Base-by-base conservation (phyloP, 345 rosid genomes). In the Salix purpurea region DNA sequence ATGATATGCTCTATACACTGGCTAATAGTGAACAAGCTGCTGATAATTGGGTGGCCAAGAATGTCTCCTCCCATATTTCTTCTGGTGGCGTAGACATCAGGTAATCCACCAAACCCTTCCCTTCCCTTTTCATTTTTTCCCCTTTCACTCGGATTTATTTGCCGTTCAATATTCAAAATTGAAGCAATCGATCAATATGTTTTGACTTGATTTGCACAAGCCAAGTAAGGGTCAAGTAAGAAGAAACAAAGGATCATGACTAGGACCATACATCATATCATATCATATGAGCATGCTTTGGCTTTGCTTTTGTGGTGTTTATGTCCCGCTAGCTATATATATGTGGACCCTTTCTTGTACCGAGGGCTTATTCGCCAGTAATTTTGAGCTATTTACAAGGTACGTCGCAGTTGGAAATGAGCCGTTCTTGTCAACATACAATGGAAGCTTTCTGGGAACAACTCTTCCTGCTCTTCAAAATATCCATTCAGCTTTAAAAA, bases 391-490 rank as follows among this genome's bases (percentile, higher is more conserved):
- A 19, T 28, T 37, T 64, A 9, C 1, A 42, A 80, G 83, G 83
- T 80, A 80, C 76, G 69, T 80, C 34, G 83, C 83, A 28, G 83
- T 75, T 64, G 83, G 83, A 75, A 80, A 80, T 40, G 83, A 80
- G 26, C 78, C 83, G 50, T 80, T 79, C 70, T 66, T 80, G 71
- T 2, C 71, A 65, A 1, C 78, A 26, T 56, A 48, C 60, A 80
- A 80, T 30, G 83, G 79, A 50, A 80, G 46, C 65, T 75, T 34
- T 71, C 42, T 74, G 56, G 67, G 26, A 52, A 37, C 72, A 42
- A 74, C 72, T 23, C 68, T 80, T 52, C 83, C 83, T 16, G 83
- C 83, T 39, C 75, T 80, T 11, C 76, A 56, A 54, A 80, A 80
- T 16, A 80, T 80, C 71, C 83, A 80, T 34, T 52, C 78, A 9